These are phyloP conservation scores for Dioscorea cayenensis DNA, from an alignment of 116 monocot genomes.

Conservation along the genomic window DNA sequence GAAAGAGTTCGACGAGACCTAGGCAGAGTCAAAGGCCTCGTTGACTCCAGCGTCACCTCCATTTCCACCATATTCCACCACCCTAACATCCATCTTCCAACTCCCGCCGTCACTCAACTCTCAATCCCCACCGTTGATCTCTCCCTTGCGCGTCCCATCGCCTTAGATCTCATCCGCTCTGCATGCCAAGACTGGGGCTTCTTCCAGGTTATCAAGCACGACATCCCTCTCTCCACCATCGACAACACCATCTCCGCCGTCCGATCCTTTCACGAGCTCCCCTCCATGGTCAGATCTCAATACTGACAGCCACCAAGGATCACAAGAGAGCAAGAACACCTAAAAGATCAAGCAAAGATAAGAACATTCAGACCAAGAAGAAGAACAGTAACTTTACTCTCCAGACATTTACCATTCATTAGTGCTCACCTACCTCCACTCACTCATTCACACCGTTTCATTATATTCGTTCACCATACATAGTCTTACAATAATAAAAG, in stretches of 20 bases:
- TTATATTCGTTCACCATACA: no score
- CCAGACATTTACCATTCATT: no score
- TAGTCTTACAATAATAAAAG: no score
- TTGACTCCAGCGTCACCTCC: no score
- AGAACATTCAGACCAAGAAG: no score
- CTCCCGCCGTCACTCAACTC: conserved; percentile 1
- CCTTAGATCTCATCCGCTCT: conserved; percentile 32
- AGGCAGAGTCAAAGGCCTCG: conserved; percentile 70
- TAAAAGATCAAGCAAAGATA: no score
- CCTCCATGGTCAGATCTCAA: conserved; percentile 14
- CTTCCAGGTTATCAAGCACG: conserved; percentile 53
- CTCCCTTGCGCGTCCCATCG: conserved; percentile 36
- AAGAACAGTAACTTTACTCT: no score
- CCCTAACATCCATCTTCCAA: conserved; percentile 12
- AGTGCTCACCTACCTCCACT: no score
- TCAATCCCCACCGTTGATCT: conserved; percentile 74
- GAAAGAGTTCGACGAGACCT: conserved; percentile 52
- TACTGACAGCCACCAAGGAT: no score
- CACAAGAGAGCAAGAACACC: no score
- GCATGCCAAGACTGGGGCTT: conserved; percentile 36
- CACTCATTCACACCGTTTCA: no score
- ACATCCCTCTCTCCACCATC: conserved; percentile 12
- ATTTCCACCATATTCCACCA: conserved; percentile 68
- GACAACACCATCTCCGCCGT: conserved; percentile 25
- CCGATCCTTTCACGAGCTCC: conserved; percentile 48